Evolutionary conservation across 2,329 filamentous ascomycete species (phyloP).

Genomic region (Macroventuria anomochaeta): DNA sequence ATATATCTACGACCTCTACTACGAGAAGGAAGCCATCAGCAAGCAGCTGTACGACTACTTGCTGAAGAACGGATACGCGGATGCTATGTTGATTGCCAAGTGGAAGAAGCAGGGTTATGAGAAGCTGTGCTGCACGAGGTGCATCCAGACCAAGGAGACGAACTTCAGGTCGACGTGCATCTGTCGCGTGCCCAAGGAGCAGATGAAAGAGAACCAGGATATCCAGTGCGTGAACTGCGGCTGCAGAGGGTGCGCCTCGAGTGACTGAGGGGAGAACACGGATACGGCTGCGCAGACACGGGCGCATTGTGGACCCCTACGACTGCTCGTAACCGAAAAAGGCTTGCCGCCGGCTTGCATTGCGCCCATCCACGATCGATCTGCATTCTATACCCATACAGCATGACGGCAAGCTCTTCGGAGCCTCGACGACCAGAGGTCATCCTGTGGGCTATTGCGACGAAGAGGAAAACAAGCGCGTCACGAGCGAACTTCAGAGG

Average conservation of each 20-base stretch:
- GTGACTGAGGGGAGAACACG: constrained; percentile 64
- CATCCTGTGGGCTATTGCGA: too few relatives aligned
- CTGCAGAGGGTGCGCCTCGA: constrained; percentile 87
- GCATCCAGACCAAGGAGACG: constrained; percentile 99
- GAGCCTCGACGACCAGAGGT: too few relatives aligned
- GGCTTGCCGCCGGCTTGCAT: too few relatives aligned
- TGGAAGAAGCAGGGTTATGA: constrained; percentile 99
- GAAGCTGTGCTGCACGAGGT: constrained; percentile 94
- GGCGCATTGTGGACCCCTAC: not conserved
- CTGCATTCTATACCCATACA: not conserved
- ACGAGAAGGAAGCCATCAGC: constrained; percentile 94
- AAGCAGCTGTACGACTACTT: constrained; percentile 94
- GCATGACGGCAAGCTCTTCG: too few relatives aligned
- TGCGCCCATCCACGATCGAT: not conserved
- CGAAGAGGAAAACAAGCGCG: not conserved
- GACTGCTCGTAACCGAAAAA: not conserved
- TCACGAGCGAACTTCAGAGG: constrained; percentile 15
- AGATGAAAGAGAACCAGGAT: constrained; percentile 87
- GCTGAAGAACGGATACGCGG: constrained; percentile 94
- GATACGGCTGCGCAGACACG: not conserved
- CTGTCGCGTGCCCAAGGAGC: constrained; percentile 87
- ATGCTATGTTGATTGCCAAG: constrained; percentile 94
- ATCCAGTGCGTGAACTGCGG: constrained; percentile 96
- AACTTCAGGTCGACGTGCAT: constrained; percentile 99
- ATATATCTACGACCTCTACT: constrained; percentile 98